Conservation (phyloP, 164 flowering plant genomes). For the Nymphaea thermarum region DNA sequence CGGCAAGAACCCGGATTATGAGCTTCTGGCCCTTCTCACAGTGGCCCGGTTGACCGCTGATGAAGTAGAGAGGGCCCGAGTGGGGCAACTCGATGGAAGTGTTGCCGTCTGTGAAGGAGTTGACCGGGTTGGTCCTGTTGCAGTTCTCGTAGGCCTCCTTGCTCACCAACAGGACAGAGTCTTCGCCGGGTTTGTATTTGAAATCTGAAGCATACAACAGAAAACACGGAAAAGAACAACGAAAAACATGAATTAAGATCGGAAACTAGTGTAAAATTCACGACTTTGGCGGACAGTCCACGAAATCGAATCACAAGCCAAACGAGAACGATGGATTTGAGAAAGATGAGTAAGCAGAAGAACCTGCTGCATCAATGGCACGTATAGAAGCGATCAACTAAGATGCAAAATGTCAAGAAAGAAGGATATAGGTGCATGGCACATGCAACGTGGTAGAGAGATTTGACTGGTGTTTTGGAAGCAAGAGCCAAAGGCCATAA, state of each 20-base stretch:
- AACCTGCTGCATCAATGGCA: no score
- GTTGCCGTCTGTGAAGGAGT: conserved; percentile 23
- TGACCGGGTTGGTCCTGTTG: conserved; percentile 33
- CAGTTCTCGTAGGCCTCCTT: conserved; percentile 46
- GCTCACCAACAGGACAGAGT: conserved; percentile 57
- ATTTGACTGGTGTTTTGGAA: no score
- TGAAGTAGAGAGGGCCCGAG: conserved; percentile 55
- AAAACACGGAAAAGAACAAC: no score
- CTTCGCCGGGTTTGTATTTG: conserved; percentile 39
- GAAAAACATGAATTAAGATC: neutral
- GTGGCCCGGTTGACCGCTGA: conserved; percentile 29
- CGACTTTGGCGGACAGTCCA: neutral
- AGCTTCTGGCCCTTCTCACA: conserved; percentile 49
- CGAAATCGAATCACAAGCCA: neutral
- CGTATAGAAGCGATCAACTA: no score
- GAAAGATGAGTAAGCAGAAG: no score
- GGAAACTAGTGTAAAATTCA: neutral
- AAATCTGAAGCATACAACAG: conserved; percentile 24
- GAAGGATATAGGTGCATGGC: neutral
- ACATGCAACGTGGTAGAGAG: neutral
- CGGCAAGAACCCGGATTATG: conserved; percentile 34
- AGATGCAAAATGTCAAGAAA: no score
- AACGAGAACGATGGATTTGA: neutral
- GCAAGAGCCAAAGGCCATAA: no score
- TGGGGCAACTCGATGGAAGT: conserved; percentile 26